phyloP scores from a whole-genome alignment of 257 asterid genomes.

The Przewalskia tangutica region DNA sequence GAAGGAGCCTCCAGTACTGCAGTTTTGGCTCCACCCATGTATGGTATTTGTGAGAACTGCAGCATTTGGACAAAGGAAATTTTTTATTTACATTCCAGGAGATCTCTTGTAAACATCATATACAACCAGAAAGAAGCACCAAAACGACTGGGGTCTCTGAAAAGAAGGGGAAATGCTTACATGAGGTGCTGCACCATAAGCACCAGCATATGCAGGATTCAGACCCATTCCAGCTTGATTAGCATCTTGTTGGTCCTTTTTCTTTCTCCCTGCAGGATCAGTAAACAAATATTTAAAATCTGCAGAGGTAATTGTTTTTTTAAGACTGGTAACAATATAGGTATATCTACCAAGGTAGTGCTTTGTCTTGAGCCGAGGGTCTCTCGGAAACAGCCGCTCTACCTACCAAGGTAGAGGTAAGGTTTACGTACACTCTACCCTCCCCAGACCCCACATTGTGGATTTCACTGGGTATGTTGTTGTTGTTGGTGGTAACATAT shows the following conservation, averaged over 20 bases:
- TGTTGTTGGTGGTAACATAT: no score
- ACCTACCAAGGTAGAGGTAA: no score
- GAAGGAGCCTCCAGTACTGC: conserved; percentile 80
- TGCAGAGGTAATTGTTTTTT: not conserved
- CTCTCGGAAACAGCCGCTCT: no score
- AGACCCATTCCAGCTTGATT: conserved; percentile 56
- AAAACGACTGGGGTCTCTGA: not conserved
- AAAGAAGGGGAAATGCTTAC: conserved; percentile 39
- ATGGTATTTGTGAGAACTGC: conserved; percentile 82
- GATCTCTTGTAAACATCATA: not conserved
- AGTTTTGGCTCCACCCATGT: conserved; percentile 44
- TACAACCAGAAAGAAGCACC: not conserved
- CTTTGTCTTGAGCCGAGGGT: no score
- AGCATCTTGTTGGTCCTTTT: conserved; percentile 76
- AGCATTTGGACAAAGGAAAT: not conserved
- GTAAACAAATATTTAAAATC: not conserved
- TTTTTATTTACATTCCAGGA: no score
- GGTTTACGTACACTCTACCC: no score
- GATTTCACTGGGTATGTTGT: no score
- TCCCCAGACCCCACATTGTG: no score
- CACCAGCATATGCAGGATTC: conserved; percentile 60
- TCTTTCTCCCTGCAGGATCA: conserved; percentile 66
- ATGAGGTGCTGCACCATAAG: conserved; percentile 78
- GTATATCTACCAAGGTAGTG: no score
- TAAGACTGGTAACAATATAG: no score